Conservation (phyloP, 2,329 filamentous ascomycete species). For the Fusarium clavum region DNA sequence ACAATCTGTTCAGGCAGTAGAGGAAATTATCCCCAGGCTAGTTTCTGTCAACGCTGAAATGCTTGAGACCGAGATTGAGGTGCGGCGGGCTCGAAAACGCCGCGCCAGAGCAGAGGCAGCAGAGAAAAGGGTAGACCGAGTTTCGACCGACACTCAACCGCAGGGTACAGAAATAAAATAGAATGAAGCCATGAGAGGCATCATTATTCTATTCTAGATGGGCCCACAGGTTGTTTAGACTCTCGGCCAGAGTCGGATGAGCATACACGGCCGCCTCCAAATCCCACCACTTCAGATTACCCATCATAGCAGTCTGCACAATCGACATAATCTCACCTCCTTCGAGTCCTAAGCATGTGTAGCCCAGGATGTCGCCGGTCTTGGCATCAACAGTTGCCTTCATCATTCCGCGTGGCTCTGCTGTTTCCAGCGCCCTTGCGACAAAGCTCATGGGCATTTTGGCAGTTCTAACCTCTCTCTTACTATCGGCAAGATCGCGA, state of each 20-base stretch:
- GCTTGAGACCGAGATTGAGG: conserved; percentile 73
- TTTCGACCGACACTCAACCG: conserved; percentile 5
- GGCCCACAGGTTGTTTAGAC: conserved; percentile 63
- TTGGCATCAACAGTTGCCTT: conserved; percentile 63
- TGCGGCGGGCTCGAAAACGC: conserved; percentile 70
- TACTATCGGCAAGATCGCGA: conserved; percentile 48
- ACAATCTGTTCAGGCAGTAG: conserved; percentile 67
- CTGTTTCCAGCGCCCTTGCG: conserved; percentile 62
- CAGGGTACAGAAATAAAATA: not conserved
- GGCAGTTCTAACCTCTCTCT: conserved; percentile 55
- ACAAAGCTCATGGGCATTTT: conserved; percentile 65
- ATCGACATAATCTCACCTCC: conserved; percentile 66
- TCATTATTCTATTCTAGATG: conserved; percentile 54
- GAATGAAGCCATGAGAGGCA: not conserved
- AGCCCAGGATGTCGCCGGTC: conserved; percentile 62
- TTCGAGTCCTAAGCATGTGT: conserved; percentile 63
- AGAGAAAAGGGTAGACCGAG: conserved; percentile 45
- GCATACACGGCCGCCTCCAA: conserved; percentile 61
- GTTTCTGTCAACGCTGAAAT: conserved; percentile 70
- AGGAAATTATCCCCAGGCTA: conserved; percentile 67
- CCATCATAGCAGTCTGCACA: conserved; percentile 65
- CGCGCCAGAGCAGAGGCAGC: conserved; percentile 60
- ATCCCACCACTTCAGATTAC: conserved; percentile 57
- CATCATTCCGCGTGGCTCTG: conserved; percentile 63
- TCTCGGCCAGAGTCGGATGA: conserved; percentile 63